Percentiles rank a stretch among this genome's conserved stretches.
Conservation (phyloP, 345 rosid species). For the Lepidium africanum region DNA sequence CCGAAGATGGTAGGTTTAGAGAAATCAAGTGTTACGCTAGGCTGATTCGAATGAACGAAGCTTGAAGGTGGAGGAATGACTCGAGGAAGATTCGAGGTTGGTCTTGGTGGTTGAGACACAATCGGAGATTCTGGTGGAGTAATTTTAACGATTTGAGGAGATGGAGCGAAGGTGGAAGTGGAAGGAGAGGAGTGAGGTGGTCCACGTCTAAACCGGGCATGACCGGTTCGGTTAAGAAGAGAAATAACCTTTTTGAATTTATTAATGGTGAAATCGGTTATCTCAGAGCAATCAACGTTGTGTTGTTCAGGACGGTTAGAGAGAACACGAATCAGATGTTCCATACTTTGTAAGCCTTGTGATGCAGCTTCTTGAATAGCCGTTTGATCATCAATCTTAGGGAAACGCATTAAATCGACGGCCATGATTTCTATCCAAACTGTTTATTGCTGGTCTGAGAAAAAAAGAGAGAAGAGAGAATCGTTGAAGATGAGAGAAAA, state of each 20-base stretch:
- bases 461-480: background rate
- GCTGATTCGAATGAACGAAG: slow-evolving; percentile 47
- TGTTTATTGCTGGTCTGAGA: background rate
- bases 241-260: slow-evolving; percentile 77
- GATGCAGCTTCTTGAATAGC: slow-evolving; percentile 84
- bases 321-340: slow-evolving; percentile 59
- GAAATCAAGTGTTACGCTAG: slow-evolving; percentile 73
- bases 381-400: slow-evolving; percentile 60
- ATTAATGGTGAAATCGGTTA: slow-evolving; percentile 64
- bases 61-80: slow-evolving; percentile 25
- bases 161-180: slow-evolving; percentile 20
- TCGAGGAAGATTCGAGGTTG: slow-evolving; percentile 7
- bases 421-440: slow-evolving; percentile 32
- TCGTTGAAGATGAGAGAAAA: background rate
- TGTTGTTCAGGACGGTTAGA: slow-evolving; percentile 37
- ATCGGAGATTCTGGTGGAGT: slow-evolving; percentile 1
- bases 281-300: slow-evolving; percentile 50
- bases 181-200: slow-evolving; percentile 43
- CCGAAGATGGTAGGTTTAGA: slow-evolving; percentile 48
- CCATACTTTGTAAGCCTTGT: slow-evolving; percentile 83
- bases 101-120: background rate
- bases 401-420: slow-evolving; percentile 54
- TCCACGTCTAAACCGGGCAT: slow-evolving; percentile 83
- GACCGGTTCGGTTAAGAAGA: slow-evolving; percentile 74
- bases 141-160: slow-evolving; percentile 12